phyloP scores from a whole-genome alignment of 208 protist species.

The Leishmania arabica region DNA sequence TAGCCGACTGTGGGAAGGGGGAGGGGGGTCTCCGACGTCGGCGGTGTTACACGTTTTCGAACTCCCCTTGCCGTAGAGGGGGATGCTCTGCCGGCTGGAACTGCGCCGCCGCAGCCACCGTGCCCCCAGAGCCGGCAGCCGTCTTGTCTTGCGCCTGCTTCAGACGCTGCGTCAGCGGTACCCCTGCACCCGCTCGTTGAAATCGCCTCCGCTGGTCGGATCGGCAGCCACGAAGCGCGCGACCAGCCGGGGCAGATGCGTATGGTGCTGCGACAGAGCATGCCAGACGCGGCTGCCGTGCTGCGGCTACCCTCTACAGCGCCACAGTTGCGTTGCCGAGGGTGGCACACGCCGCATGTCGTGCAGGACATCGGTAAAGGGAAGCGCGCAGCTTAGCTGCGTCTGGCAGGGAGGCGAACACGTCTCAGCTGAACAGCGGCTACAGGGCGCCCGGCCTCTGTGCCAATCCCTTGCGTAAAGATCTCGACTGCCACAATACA shows the following conservation, averaged over 20 bases:
- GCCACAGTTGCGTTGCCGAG: not conserved
- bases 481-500: conserved; percentile 37
- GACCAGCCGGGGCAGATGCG: conserved; percentile 15
- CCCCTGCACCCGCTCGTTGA: conserved; percentile 16
- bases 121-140: too few relatives aligned
- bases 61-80: not conserved
- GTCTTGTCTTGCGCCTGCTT: too few relatives aligned
- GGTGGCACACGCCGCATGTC: conserved; percentile 18
- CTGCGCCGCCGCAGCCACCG: too few relatives aligned
- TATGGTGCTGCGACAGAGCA: conserved; percentile 4
- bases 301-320: not conserved
- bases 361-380: conserved; percentile 47
- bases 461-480: conserved; percentile 39
- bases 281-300: not conserved
- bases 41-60: too few relatives aligned
- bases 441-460: conserved; percentile 6
- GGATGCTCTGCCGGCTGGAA: too few relatives aligned
- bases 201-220: conserved; percentile 4
- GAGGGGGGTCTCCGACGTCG: too few relatives aligned
- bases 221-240: conserved; percentile 15
- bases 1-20: too few relatives aligned
- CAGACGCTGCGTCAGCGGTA: conserved; percentile 12
- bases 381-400: conserved; percentile 47
- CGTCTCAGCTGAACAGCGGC: conserved; percentile 40
- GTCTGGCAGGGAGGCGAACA: conserved; percentile 44